Evolutionary conservation across 768 basidiomycete genomes (phyloP).

Genomic region (Mycena polygramma): DNA sequence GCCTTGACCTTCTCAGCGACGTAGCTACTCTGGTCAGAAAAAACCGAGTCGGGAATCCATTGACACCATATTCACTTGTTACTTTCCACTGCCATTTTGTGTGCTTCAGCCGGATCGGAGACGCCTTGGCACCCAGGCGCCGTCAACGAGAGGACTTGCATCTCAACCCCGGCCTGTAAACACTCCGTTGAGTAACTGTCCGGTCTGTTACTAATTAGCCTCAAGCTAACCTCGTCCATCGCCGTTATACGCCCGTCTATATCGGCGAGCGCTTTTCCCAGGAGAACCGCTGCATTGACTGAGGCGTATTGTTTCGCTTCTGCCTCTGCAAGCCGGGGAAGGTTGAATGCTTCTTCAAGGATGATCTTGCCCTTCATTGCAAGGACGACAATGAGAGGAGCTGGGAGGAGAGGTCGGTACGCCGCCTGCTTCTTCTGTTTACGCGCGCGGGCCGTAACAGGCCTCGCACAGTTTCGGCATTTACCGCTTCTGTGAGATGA

Average conservation of each 20-base stretch:
- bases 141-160: constrained; percentile 39
- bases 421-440: constrained; percentile 18
- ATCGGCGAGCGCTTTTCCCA: constrained; percentile 35
- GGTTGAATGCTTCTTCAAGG: constrained; percentile 40
- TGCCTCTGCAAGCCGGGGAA: constrained; percentile 30
- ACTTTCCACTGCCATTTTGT: constrained; percentile 37
- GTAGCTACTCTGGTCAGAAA: constrained; percentile 17
- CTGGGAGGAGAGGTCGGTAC: too few species aligned
- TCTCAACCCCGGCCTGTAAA: constrained; percentile 35
- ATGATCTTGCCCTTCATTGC: constrained; percentile 40
- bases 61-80: constrained; percentile 40
- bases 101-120: constrained; percentile 33
- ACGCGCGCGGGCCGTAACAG: not conserved
- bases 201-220: not conserved
- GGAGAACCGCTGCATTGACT: constrained; percentile 24
- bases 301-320: constrained; percentile 37
- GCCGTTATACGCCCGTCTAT: constrained; percentile 37
- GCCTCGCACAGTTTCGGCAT: not conserved
- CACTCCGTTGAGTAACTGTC: not conserved
- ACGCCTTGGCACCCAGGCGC: constrained; percentile 35
- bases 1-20: constrained; percentile 35
- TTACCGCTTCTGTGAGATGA: not conserved
- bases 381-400: not conserved
- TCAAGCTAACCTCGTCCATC: constrained; percentile 33
- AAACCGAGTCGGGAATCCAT: not conserved